A percentile compares a stretch with the other conserved stretches of the same genome.
Conservation (phyloP, 202 grass and related monocot genomes). For the Eragrostis tef region DNA sequence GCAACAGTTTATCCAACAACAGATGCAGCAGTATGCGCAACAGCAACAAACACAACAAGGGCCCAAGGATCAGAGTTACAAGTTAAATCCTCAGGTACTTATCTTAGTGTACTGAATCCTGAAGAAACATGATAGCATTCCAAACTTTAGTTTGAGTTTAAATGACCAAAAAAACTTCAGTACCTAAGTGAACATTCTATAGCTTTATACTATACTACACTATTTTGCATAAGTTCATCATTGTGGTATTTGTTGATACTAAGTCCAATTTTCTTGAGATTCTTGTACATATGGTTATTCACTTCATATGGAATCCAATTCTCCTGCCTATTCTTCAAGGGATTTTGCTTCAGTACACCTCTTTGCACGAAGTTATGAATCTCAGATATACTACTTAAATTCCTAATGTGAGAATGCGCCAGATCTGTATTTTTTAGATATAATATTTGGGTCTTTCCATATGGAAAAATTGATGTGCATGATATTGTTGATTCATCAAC, state of each 20-base stretch:
- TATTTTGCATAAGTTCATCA: neutral
- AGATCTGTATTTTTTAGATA: neutral
- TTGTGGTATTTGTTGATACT: conserved; percentile 6
- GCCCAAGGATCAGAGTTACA: conserved; percentile 40
- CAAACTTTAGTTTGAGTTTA: conserved; percentile 9
- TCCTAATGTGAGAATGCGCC: neutral
- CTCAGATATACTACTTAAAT: conserved; percentile 10
- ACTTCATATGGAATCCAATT: conserved; percentile 14
- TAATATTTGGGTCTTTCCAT: conserved; percentile 5
- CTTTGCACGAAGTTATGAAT: neutral
- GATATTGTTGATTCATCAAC: neutral
- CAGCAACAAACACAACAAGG: conserved; percentile 59
- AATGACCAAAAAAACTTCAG: conserved; percentile 15
- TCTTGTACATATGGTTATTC: conserved; percentile 27
- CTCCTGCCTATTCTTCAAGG: conserved; percentile 3
- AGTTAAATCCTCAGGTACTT: conserved; percentile 57
- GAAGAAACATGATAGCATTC: conserved; percentile 8
- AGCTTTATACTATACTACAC: neutral
- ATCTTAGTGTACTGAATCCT: conserved; percentile 28
- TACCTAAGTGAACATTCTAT: neutral
- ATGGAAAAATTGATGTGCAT: neutral
- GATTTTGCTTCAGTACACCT: neutral
- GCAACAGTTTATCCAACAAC: conserved; percentile 56
- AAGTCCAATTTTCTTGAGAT: conserved; percentile 9
- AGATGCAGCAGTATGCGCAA: conserved; percentile 56